Evolutionary conservation across 1,284 basidiomycete species (phyloP).

Genomic region (Cystobasidium sp.): DNA sequence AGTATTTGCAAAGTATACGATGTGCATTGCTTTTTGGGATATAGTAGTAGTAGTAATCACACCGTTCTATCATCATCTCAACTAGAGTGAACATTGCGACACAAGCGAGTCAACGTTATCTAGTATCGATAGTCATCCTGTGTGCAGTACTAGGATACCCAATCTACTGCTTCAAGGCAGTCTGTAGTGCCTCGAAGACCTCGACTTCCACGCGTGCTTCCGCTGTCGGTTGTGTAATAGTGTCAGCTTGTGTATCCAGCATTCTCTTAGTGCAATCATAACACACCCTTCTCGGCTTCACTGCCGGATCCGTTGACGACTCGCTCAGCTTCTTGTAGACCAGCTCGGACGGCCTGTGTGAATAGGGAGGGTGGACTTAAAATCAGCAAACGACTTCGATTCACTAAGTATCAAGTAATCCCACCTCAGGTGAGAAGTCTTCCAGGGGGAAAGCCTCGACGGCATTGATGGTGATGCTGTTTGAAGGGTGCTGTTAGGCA

Average conservation of each 20-base stretch:
- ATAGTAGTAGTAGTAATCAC: no score
- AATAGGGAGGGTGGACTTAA: no score
- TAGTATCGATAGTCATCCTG: neutral
- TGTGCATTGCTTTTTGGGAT: no score
- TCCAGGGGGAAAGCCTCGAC: conserved; percentile 95
- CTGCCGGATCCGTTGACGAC: conserved; percentile 80
- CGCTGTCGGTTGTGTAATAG: conserved; percentile 2
- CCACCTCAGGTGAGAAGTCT: conserved; percentile 82
- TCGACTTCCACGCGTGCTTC: conserved; percentile 92
- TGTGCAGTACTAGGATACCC: neutral
- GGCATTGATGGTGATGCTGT: conserved; percentile 93
- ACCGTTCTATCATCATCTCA: no score
- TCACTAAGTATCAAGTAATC: no score
- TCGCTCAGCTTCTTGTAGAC: conserved; percentile 86
- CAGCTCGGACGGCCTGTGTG: conserved; percentile 83
- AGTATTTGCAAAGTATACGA: no score
- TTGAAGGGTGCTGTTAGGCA: conserved; percentile 58
- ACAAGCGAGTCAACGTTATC: neutral
- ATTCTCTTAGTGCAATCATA: conserved; percentile 60
- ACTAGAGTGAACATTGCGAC: no score
- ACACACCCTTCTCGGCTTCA: conserved; percentile 89
- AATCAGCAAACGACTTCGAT: no score
- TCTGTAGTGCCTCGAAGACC: conserved; percentile 92
- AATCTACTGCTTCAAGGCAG: conserved; percentile 66
- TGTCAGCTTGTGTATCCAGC: neutral